Percentiles rank a stretch among this genome's conserved stretches.
Conservation (phyloP, 2,329 filamentous ascomycete species). For the Aschersonia sp. region DNA sequence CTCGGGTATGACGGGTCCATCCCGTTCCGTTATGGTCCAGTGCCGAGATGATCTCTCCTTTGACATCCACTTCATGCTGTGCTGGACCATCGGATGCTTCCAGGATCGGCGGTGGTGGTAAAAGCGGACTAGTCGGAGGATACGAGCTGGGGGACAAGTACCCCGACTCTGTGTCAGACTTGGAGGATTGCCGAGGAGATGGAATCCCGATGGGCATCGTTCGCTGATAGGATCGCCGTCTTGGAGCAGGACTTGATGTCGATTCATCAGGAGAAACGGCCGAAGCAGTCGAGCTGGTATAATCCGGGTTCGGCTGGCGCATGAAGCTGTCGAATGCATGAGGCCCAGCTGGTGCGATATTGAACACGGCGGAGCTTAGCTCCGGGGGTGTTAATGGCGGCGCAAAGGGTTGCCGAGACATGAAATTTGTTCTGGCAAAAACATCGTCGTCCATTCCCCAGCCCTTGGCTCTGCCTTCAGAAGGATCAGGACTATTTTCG, state of each 20-base stretch:
- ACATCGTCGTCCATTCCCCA: not conserved
- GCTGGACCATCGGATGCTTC: constrained; percentile 6
- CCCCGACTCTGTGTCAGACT: constrained; percentile 10
- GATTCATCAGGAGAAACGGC: constrained; percentile 12
- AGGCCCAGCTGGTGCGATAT: constrained; percentile 21
- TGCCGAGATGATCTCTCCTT: constrained; percentile 35
- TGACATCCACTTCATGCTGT: constrained; percentile 24
- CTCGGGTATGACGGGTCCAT: constrained; percentile 43
- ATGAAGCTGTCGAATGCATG: constrained; percentile 22
- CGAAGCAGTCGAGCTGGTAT: constrained; percentile 22
- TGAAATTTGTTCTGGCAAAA: constrained; percentile 6
- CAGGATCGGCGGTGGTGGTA: constrained; percentile 33
- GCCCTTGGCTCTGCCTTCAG: not conserved
- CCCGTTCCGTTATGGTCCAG: constrained; percentile 31
- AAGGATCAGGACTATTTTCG: not conserved
- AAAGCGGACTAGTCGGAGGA: constrained; percentile 29
- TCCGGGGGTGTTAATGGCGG: constrained; percentile 34
- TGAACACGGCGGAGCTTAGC: constrained; percentile 25
- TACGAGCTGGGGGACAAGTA: constrained; percentile 32
- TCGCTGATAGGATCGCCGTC: constrained; percentile 27
- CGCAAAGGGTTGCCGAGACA: constrained; percentile 26
- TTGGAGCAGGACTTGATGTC: constrained; percentile 17
- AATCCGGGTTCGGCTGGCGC: constrained; percentile 35
- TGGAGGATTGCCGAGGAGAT: constrained; percentile 9
- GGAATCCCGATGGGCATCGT: constrained; percentile 21